Evolutionary conservation across 2,329 filamentous ascomycete genomes (phyloP), one percentile per base, ranked within the genome.

Genomic region (Fusarium equiseti): DNA sequence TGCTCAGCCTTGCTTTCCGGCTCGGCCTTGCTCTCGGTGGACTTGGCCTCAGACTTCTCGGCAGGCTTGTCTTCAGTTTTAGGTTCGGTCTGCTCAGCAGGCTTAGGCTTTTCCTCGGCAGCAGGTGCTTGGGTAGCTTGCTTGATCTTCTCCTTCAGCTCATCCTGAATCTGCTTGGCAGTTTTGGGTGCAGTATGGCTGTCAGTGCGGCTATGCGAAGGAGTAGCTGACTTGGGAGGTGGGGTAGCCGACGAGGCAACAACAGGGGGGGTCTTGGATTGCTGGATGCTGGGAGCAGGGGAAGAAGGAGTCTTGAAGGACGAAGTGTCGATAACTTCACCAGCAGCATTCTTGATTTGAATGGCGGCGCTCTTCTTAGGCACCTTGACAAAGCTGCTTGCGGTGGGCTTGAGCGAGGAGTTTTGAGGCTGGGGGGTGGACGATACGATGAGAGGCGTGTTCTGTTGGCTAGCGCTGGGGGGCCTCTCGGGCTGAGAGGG

Each of bases 321-420:
- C 78, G 83, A 92, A 83, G 85, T 87, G 73, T 94, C 90, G 15
- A 98, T 84, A 31, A 90, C 88, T 77, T 96, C 93, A 68, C 94
- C 95, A 59, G 91, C 87, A 31, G 91, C 87, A 76, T 94, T 93
- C 85, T 94, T 97, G 84, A 98, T 97, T 51, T 90, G 86, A 71
- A 98, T 92, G 2, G 91, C 90, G 50, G 90, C 90, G 80, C 89
- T 94, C 85, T 91, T 93, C 79, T 85, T 85, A 22, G 83, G 83
- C 50, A 71, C 64, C 75, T 85, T 88, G 78, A 83, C 78, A 63
- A 87, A 87, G 63, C 79, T 81, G 42, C 80, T 81, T 16, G 82
- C 80, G 5, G 81, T 73, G 77, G 64, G 81, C 80, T 87, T 88
- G 11, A 82, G 77, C 72, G 87, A 85, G 12, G 91, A 90, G 64